Evolutionary conservation across 1,284 basidiomycete genomes (phyloP), one percentile per base, ranked within the genome.

Genomic region (Porogramme epimiltina): DNA sequence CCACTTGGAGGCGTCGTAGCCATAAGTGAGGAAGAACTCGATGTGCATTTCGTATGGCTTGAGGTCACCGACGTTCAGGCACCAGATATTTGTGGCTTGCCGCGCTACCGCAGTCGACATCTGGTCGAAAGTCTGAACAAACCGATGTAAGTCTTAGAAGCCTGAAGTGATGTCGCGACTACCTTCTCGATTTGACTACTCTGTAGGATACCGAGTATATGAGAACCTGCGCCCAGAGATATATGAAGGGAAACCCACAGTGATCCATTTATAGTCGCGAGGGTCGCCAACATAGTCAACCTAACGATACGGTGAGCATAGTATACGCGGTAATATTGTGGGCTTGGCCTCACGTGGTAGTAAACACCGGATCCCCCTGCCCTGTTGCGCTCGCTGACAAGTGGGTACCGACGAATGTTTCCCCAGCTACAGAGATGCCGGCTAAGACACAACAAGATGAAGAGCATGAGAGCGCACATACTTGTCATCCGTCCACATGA

Each of bases 41-140:
- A 76, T 82, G 40, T 85, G 80, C 61, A 83, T 77, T 59, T 91
- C 88, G 60, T 84, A 85, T 0, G 85, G 84, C 64, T 90, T 90
- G 34, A 90, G 68, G 60, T 90, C 87, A 19, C 86, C 87, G 31
- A 85, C 82, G 60, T 84, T 84, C 39, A 84, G 64, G 33, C 85
- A 74, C 83, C 83, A 85, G 31, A 85, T 68, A 18, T 73, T 74
- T 4, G 70, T 77, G 1, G 83, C 82, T n/a, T 81, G 69, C 19
- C 79, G 76, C 23, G 79, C 79, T 13, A 84, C 73, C 2, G 82
- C 82, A 24, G 82, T 70, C 2, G 81, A 83, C 72, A 85, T 74
- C 69, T 85, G 82, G 53, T 86, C 81, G 59, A 76, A 80, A 3
- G 80, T 74, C 78, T 84, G 33, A 11, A 11, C 10, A 38, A 2